A percentile compares a stretch with the other conserved stretches of the same genome.
Evolutionary conservation across 1,139 yeast genomes (phyloP).

Genomic region (Tardiomyces digboiensis): DNA sequence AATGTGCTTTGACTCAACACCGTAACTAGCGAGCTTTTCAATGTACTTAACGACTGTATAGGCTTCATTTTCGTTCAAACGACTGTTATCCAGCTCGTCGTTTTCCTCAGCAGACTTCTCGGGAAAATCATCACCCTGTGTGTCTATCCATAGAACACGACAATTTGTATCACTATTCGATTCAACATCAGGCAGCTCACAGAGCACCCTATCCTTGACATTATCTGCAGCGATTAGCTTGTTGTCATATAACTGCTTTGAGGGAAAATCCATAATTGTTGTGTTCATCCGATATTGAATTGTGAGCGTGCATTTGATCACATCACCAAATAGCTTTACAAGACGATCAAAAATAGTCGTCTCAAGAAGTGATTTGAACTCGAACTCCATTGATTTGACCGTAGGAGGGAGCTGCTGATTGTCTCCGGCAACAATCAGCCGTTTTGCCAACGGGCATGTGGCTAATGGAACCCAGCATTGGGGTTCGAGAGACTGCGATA

Average conservation of each 20-base stretch:
- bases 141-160: conserved; percentile 74
- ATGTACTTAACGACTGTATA: conserved; percentile 3
- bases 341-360: conserved; percentile 75
- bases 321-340: conserved; percentile 40
- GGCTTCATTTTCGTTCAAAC: conserved; percentile 8
- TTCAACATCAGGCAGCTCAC: conserved; percentile 48
- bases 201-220: conserved; percentile 43
- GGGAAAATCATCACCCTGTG: conserved; percentile 76
- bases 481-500: conserved; percentile 88
- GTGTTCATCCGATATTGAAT: conserved; percentile 85
- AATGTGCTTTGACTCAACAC: conserved; percentile 5
- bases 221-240: conserved; percentile 52
- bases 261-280: conserved; percentile 71
- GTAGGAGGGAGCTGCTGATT: conserved; percentile 12
- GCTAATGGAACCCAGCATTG: conserved; percentile 96
- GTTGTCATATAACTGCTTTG: conserved; percentile 53
- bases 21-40: conserved; percentile 2
- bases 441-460: conserved; percentile 40
- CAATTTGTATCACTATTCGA: conserved; percentile 34
- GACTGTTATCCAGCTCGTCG: conserved; percentile 5
- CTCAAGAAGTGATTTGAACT: conserved; percentile 36
- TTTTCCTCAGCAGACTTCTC: conserved; percentile 33
- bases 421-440: conserved; percentile 26
- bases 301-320: conserved; percentile 44
- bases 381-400: conserved; percentile 26